These are phyloP conservation scores for Colletotrichum tabaci DNA, from an alignment of 2,329 filamentous ascomycete species.

Conservation along the genomic window DNA sequence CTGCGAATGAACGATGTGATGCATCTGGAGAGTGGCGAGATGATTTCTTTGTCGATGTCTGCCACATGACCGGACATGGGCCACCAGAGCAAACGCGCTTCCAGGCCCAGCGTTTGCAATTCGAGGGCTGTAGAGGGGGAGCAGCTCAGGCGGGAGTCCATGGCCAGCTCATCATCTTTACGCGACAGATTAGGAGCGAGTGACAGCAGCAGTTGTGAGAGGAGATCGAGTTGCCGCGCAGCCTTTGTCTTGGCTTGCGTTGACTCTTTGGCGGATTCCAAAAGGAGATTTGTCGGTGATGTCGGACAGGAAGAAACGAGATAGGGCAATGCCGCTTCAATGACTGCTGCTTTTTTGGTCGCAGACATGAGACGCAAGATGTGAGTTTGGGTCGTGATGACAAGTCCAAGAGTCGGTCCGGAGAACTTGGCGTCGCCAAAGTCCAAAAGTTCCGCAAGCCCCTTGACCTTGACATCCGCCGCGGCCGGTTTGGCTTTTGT, in stretches of 20 bases:
- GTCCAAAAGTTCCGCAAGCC: constrained; percentile 73
- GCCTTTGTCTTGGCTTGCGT: constrained; percentile 69
- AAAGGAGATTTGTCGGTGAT: constrained; percentile 73
- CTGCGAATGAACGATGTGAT: constrained; percentile 73
- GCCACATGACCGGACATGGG: constrained; percentile 71
- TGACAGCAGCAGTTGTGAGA: constrained; percentile 76
- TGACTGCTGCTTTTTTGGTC: constrained; percentile 70
- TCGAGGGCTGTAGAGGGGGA: constrained; percentile 71
- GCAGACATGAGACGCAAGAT: constrained; percentile 74
- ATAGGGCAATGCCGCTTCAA: constrained; percentile 71
- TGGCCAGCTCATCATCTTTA: constrained; percentile 71
- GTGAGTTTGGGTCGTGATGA: constrained; percentile 77
- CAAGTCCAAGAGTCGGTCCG: constrained; percentile 64
- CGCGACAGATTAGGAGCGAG: constrained; percentile 77
- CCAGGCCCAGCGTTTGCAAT: constrained; percentile 75
- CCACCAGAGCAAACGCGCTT: constrained; percentile 77
- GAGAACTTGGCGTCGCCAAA: constrained; percentile 65
- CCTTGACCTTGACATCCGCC: constrained; percentile 51
- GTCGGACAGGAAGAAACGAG: constrained; percentile 67
- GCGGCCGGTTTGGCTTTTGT: constrained; percentile 16
- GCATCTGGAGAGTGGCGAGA: constrained; percentile 76
- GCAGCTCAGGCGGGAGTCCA: constrained; percentile 68
- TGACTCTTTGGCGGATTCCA: constrained; percentile 59
- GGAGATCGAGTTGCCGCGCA: constrained; percentile 75
- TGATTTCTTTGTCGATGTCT: constrained; percentile 74